Evolutionary conservation across 2,329 filamentous ascomycete genomes (phyloP), one percentile per base, ranked within the genome.

Genomic region (Aspergillus japonicus): DNA sequence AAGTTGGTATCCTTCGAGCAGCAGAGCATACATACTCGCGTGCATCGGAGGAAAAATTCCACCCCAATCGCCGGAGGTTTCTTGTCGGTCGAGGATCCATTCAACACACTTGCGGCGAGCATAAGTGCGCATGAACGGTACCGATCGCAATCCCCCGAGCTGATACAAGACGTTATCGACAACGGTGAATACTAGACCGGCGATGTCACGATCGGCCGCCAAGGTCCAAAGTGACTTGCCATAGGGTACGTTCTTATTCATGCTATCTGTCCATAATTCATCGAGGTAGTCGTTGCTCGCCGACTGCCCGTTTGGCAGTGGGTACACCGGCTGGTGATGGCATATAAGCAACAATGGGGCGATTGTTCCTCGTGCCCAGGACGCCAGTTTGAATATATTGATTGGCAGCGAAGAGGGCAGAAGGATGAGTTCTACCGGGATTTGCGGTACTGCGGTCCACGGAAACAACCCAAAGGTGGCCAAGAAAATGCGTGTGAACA

Each of bases 401-500:
- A 76, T 59, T 0, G 70, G 70, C 7, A 54, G 52, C 7, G 47
- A 58, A 2, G 65, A 19, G 0, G 75, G 73, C 21, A 75, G 33
- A 1, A 76, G 56, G 12, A 77, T 72, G 0, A 77, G 53, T 57
- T 77, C 75, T 1, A 67, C 60, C 0, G 74, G 73, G 1, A 76
- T 39, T 52, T 75, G 56, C 1, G 74, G 74, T 0, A 75, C 61
- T 0, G 68, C 65, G 4, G 60, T 49, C 74, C 74, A 77, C 1
- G 73, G 71, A 26, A 75, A 66, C 2, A 77, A 59, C 8, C 75
- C 75, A 50, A 77, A 73, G 2, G 58, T 64, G 4, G 72, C 72
- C 1, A 74, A 54, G 49, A 57, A 70, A 5, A 74, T 61, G 12
- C 72, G 68, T 0, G 72, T 73, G n/a, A 72, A 69, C 4, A 71